Percentiles rank a stretch among this genome's conserved stretches.
Conservation (phyloP, 441 rosid genomes). For the Macaranga tanarius region DNA sequence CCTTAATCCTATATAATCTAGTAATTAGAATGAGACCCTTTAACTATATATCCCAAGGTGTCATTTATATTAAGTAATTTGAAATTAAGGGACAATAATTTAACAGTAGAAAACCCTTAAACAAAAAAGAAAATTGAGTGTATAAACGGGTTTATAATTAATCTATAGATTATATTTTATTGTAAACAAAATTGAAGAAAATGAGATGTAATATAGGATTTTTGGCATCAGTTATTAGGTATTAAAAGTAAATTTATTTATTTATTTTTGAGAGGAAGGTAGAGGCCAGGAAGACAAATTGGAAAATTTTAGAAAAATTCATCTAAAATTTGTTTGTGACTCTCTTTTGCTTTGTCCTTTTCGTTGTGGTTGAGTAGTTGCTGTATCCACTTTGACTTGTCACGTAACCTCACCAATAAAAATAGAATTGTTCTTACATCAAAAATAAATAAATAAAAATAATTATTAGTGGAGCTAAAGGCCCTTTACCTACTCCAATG, state of each 20-base stretch:
- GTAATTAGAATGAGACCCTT: no score
- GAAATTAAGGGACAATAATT: no score
- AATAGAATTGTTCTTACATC: not conserved
- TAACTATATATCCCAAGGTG: no score
- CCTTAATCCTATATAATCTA: no score
- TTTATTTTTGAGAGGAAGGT: not conserved
- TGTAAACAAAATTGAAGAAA: not conserved
- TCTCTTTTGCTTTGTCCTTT: not conserved
- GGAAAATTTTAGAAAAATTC: not conserved
- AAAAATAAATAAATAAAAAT: no score
- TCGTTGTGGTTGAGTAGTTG: slow-evolving; percentile 1
- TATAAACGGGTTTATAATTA: no score
- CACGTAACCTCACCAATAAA: not conserved
- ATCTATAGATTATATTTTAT: not conserved
- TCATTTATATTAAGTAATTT: no score
- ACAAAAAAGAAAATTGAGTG: no score
- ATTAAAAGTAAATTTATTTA: not conserved
- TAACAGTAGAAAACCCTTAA: no score
- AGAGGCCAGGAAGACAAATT: not conserved
- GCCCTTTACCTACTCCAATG: slow-evolving; percentile 9
- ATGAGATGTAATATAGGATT: not conserved
- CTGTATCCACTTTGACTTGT: slow-evolving; percentile 27
- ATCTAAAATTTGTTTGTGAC: not conserved
- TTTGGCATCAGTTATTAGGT: slow-evolving; percentile 7
- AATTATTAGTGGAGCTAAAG: not conserved